These are phyloP conservation scores for Neonectria neomacrospora DNA, from an alignment of 2,329 filamentous ascomycete species.

Conservation along the genomic window DNA sequence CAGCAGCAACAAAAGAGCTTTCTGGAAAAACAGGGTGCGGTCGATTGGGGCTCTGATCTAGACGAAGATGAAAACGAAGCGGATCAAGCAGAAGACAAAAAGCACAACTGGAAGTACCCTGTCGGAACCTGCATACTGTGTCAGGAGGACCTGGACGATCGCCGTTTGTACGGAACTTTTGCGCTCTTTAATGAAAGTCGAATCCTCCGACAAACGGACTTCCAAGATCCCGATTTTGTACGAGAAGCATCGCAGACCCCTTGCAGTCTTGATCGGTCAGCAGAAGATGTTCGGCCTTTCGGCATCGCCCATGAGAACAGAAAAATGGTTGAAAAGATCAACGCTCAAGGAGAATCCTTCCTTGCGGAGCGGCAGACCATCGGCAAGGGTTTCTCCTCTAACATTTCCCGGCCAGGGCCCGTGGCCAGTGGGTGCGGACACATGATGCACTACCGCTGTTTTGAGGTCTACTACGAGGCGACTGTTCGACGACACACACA, in stretches of 20 bases:
- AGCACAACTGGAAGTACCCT: conserved; percentile 84
- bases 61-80: conserved; percentile 78
- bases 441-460: conserved; percentile 98
- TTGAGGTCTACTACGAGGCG: conserved; percentile 89
- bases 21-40: conserved; percentile 84
- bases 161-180: conserved; percentile 91
- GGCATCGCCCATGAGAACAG: conserved; percentile 91
- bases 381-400: conserved; percentile 86
- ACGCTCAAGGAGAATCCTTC: conserved; percentile 76
- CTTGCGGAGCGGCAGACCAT: conserved; percentile 82
- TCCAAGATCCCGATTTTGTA: conserved; percentile 84
- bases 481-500: conserved; percentile 86
- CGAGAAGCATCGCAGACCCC: conserved; percentile 84
- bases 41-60: conserved; percentile 86
- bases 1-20: conserved; percentile 98
- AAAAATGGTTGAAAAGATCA: conserved; percentile 78
- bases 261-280: conserved; percentile 83
- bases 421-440: conserved; percentile 94
- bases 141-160: conserved; percentile 94
- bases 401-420: conserved; percentile 75
- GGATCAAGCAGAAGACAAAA: conserved; percentile 70
- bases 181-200: conserved; percentile 87
- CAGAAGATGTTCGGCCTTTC: conserved; percentile 86
- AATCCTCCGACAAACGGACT: conserved; percentile 86
- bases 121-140: conserved; percentile 94